phyloP scores from a whole-genome alignment of 2,329 filamentous ascomycete species.

The Thyridium curvatum region DNA sequence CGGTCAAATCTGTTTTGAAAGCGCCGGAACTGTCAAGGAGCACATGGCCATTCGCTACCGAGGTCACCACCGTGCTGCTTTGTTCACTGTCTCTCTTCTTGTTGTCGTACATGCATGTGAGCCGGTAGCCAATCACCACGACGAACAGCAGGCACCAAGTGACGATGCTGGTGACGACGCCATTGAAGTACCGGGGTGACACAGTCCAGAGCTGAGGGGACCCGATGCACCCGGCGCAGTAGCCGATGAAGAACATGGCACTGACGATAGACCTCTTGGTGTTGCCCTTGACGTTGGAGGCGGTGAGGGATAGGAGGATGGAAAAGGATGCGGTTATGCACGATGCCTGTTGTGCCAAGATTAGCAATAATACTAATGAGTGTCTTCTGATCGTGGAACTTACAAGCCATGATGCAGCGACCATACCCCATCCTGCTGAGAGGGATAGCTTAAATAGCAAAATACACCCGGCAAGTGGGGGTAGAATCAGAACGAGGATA shows the following conservation, averaged over 20 bases:
- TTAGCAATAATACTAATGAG: too few species aligned
- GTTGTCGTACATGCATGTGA: slow-evolving; percentile 27
- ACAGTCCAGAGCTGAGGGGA: slow-evolving; percentile 40
- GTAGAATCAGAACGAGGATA: slow-evolving; percentile 28
- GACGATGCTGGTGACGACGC: slow-evolving; percentile 37
- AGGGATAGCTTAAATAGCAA: slow-evolving; percentile 34
- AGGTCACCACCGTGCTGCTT: background rate
- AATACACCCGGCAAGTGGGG: slow-evolving; percentile 35
- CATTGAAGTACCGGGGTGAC: slow-evolving; percentile 35
- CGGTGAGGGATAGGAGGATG: slow-evolving; percentile 34
- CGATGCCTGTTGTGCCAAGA: slow-evolving; percentile 20
- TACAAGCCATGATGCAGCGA: slow-evolving; percentile 37
- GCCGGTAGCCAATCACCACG: slow-evolving; percentile 23
- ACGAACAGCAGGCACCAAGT: slow-evolving; percentile 33
- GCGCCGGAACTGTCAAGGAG: slow-evolving; percentile 14
- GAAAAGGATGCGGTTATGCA: slow-evolving; percentile 34
- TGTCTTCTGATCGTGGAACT: too few species aligned
- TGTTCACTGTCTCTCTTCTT: slow-evolving; percentile 11
- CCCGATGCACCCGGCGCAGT: slow-evolving; percentile 38
- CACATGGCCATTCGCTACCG: slow-evolving; percentile 5
- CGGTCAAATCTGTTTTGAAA: slow-evolving; percentile 22
- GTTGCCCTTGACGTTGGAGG: slow-evolving; percentile 45
- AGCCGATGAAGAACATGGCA: slow-evolving; percentile 43
- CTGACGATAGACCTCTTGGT: slow-evolving; percentile 41
- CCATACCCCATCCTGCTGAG: slow-evolving; percentile 36